Base-by-base conservation (phyloP, 2,329 filamentous ascomycete genomes). In the Penicillium sp. region DNA sequence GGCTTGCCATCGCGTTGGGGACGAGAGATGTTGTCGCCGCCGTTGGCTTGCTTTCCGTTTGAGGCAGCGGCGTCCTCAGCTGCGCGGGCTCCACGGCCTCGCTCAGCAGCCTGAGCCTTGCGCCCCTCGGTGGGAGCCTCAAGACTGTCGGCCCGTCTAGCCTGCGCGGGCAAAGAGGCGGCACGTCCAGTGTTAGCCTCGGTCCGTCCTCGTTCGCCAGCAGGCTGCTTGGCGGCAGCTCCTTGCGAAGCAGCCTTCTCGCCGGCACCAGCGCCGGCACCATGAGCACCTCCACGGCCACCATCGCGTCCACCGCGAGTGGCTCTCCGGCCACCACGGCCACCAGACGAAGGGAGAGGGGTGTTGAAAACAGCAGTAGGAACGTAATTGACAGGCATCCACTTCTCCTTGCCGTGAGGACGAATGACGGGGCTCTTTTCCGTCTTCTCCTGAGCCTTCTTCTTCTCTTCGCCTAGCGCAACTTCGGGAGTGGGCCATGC, bases 401-500 rank as follows among this genome's bases (percentile, higher is more conserved):
- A 97, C 64, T 90, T 88, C 62, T 87, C 83, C 75, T 95, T 95
- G 49, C 80, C 77, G 53, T 81, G 76, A 12, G 75, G 69, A 59
- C 79, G 84, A 69, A 75, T 81, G 61, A 59, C 68, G 61, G 65
- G 77, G 61, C 47, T 82, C 56, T 87, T 85, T 42, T 71, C 73
- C 6, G 75, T 73, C 69, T 89, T 89, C 47, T 84, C 79, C 46
- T 82, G 77, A 1, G 77, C 72, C 69, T 89, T 90, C 63, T 85
- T 84, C 72, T 88, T 88, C 54, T 87, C 81, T 59, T 93, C 89
- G 43, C 85, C 83, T 45, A 86, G 82, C 1, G 84, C 86, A 43
- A 79, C 84, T 60, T 95, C 89, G 0, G 90, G 90, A 2, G 92
- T 97, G 13, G 93, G 93, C 93, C 93, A 98, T 18, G 84, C 84